Evolutionary conservation across 2,329 filamentous ascomycete genomes (phyloP).

Genomic region (Epichloe baconii): DNA sequence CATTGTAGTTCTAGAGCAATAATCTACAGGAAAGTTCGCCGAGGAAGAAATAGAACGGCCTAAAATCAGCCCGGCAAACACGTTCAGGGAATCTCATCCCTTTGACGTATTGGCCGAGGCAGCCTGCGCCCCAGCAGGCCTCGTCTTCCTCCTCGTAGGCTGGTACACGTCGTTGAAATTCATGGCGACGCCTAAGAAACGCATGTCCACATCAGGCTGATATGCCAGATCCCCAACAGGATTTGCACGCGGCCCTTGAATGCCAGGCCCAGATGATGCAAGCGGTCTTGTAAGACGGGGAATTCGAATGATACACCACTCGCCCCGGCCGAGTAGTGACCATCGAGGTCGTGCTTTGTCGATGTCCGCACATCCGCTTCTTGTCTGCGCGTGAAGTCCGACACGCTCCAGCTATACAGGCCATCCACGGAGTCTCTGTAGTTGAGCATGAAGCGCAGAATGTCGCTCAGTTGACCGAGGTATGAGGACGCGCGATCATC

Average conservation of each 20-base stretch:
- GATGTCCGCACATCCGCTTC: conserved; percentile 67
- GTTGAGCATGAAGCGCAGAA: conserved; percentile 83
- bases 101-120: conserved; percentile 14
- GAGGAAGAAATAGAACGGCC: not conserved
- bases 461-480: conserved; percentile 80
- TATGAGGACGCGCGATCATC: conserved; percentile 70
- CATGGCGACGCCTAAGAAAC: conserved; percentile 93
- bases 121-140: conserved; percentile 13
- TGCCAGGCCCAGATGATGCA: conserved; percentile 58
- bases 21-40: too few relatives aligned
- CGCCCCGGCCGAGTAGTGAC: conserved; percentile 13
- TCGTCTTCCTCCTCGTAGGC: conserved; percentile 53
- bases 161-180: conserved; percentile 98
- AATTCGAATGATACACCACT: conserved; percentile 54
- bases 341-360: conserved; percentile 26
- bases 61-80: not conserved
- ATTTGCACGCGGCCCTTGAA: conserved; percentile 70
- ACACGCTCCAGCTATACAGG: conserved; percentile 86
- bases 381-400: conserved; percentile 86
- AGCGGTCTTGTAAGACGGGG: conserved; percentile 58
- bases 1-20: not conserved
- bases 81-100: conserved; percentile 9
- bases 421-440: conserved; percentile 92
- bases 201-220: conserved; percentile 88
- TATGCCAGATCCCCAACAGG: conserved; percentile 77